Evolutionary conservation across 345 rosid genomes (phyloP), one percentile per base, ranked within the genome.

Genomic region (Hypericum androsaemum): DNA sequence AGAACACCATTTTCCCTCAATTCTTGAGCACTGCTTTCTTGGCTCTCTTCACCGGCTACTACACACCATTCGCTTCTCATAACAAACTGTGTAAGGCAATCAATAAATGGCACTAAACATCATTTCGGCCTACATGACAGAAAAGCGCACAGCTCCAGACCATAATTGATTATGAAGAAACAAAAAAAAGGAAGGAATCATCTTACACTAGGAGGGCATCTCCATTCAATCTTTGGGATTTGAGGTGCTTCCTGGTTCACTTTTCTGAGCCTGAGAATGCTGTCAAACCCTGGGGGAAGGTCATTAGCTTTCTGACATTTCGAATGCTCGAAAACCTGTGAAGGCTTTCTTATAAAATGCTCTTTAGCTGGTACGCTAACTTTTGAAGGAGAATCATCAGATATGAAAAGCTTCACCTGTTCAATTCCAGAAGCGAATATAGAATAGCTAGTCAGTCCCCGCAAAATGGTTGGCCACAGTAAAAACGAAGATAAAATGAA

Each of bases 271-370:
- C 12, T 32, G 41, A 39, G 48, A 40, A 13, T 40, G 37, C 54
- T 60, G 64, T 64, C 77, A 47, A 83, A 80, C 8, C 86, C 79
- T 43, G 84, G 84, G 22, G 76, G 82, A 12, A 68, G 61, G 39
- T 76, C 71, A 54, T 12, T 15, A 7, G 39, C 39, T 12, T 46
- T 59, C 36, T 10, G 13, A 53, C 58, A 28, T 0, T 58, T 45
- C 7, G 68, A 54, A 52, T 39, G 37, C 22, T 41, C 73, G n/a
- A 36, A 44, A 41, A 45, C 44, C 17, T 5, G 5, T 12, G 64
- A 51, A 37, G 63, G 3, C 38, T 63, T 72, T 22, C 46, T 58
- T 28, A 48, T 57, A 55, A n/a, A 54, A 35, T 14, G 57, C 48
- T 44, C 51, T 42, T 38, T 72, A 58, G 58, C 41, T 56, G 67